A percentile compares a stretch with the other conserved stretches of the same genome.
phyloP scores from a whole-genome alignment of 495 filamentous ascomycete species.

The Mytilinidion resinicola region DNA sequence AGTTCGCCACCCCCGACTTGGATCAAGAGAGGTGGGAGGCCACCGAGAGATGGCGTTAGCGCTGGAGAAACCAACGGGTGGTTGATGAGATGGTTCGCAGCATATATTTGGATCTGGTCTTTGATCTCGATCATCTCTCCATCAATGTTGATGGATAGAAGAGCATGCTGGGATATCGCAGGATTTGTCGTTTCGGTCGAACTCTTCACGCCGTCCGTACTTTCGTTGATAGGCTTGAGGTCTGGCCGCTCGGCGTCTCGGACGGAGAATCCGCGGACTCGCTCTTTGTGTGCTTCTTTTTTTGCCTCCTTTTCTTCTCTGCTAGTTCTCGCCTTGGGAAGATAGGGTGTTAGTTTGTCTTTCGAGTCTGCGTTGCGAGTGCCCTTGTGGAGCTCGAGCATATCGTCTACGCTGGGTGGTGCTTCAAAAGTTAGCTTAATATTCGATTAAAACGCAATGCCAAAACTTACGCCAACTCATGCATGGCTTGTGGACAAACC shows the following conservation, averaged over 20 bases:
- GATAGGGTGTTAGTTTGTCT: conserved; percentile 8
- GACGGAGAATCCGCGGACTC: conserved; percentile 25
- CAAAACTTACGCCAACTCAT: conserved; percentile 57
- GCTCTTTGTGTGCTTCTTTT: conserved; percentile 29
- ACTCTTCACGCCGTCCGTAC: background rate
- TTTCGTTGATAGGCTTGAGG: conserved; percentile 3
- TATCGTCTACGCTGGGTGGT: conserved; percentile 74
- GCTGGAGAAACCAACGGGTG: conserved; percentile 88
- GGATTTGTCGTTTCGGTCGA: conserved; percentile 5
- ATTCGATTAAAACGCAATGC: background rate
- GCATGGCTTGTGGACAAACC: conserved; percentile 81
- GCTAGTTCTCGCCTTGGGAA: conserved; percentile 36
- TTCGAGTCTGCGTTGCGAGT: background rate
- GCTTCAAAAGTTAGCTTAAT: conserved; percentile 30
- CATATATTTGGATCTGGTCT: conserved; percentile 94
- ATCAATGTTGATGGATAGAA: conserved; percentile 59
- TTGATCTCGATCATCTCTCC: conserved; percentile 65
- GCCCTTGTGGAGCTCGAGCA: conserved; percentile 32
- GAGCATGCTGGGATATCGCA: conserved; percentile 19
- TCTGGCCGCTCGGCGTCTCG: conserved; percentile 3
- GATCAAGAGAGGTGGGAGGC: conserved; percentile 79
- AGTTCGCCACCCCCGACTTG: conserved; percentile 83
- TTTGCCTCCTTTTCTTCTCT: conserved; percentile 33
- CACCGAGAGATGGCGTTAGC: conserved; percentile 78
- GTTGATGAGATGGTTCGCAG: conserved; percentile 75